phyloP scores from a whole-genome alignment of 139 green algal genomes.

The Helicosporidium sp. region DNA sequence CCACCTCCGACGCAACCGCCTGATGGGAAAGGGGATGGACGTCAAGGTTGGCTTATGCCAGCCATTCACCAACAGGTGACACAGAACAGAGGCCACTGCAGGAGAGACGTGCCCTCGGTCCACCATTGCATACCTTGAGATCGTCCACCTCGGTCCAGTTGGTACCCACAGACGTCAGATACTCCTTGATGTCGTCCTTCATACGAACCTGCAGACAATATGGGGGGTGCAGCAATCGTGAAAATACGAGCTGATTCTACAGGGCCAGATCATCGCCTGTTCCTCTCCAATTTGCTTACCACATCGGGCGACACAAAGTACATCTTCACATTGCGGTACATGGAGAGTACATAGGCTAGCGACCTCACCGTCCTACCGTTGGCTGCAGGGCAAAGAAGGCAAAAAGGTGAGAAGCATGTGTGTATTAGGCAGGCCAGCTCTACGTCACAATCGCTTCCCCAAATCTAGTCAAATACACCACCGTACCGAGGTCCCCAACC shows the following conservation, averaged over 20 bases:
- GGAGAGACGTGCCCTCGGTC: too few species aligned
- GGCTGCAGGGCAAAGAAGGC: conserved; percentile 12
- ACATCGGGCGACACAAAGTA: conserved; percentile 88
- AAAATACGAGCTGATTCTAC: too few species aligned
- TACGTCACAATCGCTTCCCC: too few species aligned
- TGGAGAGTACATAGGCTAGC: conserved; percentile 71
- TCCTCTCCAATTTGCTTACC: conserved; percentile 18
- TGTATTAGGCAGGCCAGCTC: too few species aligned
- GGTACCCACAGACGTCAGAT: conserved; percentile 39
- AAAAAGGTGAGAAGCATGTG: too few species aligned
- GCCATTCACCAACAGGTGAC: conserved; percentile 6
- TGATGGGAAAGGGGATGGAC: background rate
- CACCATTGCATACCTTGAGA: too few species aligned
- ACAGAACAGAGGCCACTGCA: conserved; percentile 1
- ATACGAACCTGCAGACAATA: conserved; percentile 57
- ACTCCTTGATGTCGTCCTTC: conserved; percentile 90
- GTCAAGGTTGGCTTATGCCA: too few species aligned
- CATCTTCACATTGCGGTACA: conserved; percentile 75
- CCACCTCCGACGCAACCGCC: conserved; percentile 48
- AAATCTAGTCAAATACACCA: too few species aligned
- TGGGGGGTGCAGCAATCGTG: too few species aligned
- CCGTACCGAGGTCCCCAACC: conserved; percentile 70
- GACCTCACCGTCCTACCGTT: conserved; percentile 80
- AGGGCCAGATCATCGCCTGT: too few species aligned
- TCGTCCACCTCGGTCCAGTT: conserved; percentile 71